Evolutionary conservation across 768 basidiomycete species (phyloP).

Genomic region (Russula sp.): DNA sequence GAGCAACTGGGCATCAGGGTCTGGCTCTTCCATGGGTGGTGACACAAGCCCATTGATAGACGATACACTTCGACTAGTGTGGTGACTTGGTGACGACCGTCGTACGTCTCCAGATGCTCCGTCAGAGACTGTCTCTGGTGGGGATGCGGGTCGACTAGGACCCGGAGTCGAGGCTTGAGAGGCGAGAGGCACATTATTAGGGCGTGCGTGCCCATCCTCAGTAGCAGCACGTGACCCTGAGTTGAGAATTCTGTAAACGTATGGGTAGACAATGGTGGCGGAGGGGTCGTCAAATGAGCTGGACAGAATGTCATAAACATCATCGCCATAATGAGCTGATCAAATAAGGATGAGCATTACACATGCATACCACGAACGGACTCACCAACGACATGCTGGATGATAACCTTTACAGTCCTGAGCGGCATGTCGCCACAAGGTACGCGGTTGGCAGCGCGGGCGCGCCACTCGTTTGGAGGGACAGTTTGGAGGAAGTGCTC

Average conservation of each 20-base stretch:
- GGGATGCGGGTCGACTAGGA: slow-evolving; percentile 65
- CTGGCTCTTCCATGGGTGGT: slow-evolving; percentile 66
- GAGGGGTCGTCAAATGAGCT: slow-evolving; percentile 93
- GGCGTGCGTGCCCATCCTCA: slow-evolving; percentile 30
- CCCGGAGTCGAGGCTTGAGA: slow-evolving; percentile 48
- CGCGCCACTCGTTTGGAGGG: slow-evolving; percentile 94
- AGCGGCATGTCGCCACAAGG: slow-evolving; percentile 98
- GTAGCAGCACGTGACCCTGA: slow-evolving; percentile 40
- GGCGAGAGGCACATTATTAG: slow-evolving; percentile 30
- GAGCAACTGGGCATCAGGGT: slow-evolving; percentile 77
- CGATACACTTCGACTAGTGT: slow-evolving; percentile 60
- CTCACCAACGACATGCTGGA: slow-evolving; percentile 94
- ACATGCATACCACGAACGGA: slow-evolving; percentile 18
- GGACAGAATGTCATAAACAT: slow-evolving; percentile 85
- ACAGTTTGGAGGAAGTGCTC: slow-evolving; percentile 92
- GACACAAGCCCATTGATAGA: slow-evolving; percentile 53
- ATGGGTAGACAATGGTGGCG: slow-evolving; percentile 93
- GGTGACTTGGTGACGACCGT: slow-evolving; percentile 53
- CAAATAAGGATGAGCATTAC: slow-evolving; percentile 19
- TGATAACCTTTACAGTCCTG: slow-evolving; percentile 95
- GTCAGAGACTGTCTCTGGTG: slow-evolving; percentile 51
- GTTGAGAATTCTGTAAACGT: slow-evolving; percentile 88
- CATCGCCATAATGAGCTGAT: slow-evolving; percentile 75
- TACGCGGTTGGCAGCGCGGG: slow-evolving; percentile 80
- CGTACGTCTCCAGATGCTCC: slow-evolving; percentile 37